Conservation (phyloP, 2,329 filamentous ascomycete genomes). For the Purpureocillium lavendulum region DNA sequence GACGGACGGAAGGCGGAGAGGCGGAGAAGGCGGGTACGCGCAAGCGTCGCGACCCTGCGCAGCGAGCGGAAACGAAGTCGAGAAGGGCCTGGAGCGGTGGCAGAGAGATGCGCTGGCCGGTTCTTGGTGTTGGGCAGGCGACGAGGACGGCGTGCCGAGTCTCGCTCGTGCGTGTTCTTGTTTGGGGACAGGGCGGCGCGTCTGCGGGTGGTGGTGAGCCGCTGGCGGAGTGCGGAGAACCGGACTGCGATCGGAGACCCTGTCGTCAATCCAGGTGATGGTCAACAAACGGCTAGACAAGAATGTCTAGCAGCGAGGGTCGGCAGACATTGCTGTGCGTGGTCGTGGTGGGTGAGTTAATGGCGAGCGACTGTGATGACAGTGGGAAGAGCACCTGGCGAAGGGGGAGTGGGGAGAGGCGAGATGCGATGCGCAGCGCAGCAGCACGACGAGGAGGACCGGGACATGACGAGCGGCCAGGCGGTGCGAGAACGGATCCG, state of each 20-base stretch:
- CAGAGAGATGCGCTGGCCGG: too few species aligned
- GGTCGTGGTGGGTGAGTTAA: too few species aligned
- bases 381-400: constrained; percentile 4
- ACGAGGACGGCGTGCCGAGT: not conserved
- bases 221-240: constrained; percentile 4
- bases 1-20: not conserved
- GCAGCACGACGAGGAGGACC: not conserved
- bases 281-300: constrained; percentile 14
- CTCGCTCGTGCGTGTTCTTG: not conserved
- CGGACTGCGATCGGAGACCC: constrained; percentile 8
- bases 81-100: too few species aligned
- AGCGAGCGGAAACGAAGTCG: too few species aligned
- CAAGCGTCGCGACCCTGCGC: too few species aligned
- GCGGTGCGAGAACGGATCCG: too few species aligned
- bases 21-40: not conserved
- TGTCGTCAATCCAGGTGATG: constrained; percentile 9
- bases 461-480: too few species aligned
- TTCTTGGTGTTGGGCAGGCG: too few species aligned
- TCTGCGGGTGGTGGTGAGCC: not conserved
- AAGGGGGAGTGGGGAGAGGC: not conserved
- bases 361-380: constrained; percentile 3
- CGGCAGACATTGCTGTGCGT: constrained; percentile 12
- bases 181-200: not conserved
- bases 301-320: constrained; percentile 13
- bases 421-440: too few species aligned